Evolutionary conservation across 1,284 basidiomycete species (phyloP), one percentile per base, ranked within the genome.

Genomic region (Moniliophthora roreri): DNA sequence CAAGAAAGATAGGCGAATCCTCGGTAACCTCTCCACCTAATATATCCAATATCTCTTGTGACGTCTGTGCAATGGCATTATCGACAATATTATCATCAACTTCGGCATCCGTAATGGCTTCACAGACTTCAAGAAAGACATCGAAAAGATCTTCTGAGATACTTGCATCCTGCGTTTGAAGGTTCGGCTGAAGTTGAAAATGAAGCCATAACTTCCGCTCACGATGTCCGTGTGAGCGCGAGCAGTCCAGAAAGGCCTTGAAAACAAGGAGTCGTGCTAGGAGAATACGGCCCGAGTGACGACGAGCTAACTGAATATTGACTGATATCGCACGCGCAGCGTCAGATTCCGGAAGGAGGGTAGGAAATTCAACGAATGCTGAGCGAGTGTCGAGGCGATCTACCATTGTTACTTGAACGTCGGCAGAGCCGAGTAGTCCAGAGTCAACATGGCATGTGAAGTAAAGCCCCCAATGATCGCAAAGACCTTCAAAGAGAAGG

Each of bases 401-500:
- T 16, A 23, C 7, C 3, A 50, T 24, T 18, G n/a, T 24, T 15
- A 40, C 10, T 21, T 46, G 44, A 32, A 50, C 28, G 39, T 50
- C 48, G 8, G 9, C 8, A 3, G 41, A 24, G 9, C 41, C 39
- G 13, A 51, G 50, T 4, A 8, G 15, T 32, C 11, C 21, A 18
- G 40, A 44, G 23, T 51, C 50, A 7, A 51, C 39, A 10, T 18
- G 15, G 13, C 40, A 40, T 2, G 50, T 51, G 20, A 51, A 37
- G 32, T 42, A 51, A 23, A 51, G 13, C n/a, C 50, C 50, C 50
- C 50, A 51, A 16, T 51, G 11, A 20, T 20, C 40, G n/a, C 40
- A 44, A n/a, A 51, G 50, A 16, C 50, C 40, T 45, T 51, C 50
- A 16, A 28, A 45, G 1, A 51, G 24, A 4, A 51, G 28, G 3